phyloP scores from a whole-genome alignment of 805 yeast genomes.

The Candida nemodendra region DNA sequence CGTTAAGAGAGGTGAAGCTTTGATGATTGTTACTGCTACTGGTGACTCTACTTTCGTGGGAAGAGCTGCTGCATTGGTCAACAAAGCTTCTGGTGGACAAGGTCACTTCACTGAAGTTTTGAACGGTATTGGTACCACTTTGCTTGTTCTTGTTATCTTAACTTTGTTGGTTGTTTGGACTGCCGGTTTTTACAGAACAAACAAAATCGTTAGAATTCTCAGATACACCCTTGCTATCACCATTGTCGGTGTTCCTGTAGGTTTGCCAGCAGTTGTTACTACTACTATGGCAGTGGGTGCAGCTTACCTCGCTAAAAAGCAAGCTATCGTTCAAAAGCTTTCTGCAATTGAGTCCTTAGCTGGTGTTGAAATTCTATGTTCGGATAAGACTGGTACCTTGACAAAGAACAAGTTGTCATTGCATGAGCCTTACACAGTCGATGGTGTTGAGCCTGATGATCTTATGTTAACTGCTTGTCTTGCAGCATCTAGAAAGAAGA shows the following conservation, averaged over 20 bases:
- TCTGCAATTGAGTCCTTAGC: conserved; percentile 97
- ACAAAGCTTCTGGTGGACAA: conserved; percentile 87
- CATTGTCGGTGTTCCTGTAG: conserved; percentile 97
- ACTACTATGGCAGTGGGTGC: conserved; percentile 99
- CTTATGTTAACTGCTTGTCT: conserved; percentile 96
- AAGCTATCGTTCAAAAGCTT: conserved; percentile 94
- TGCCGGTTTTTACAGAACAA: conserved; percentile 92
- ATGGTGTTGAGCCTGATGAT: conserved; percentile 94
- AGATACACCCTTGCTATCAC: conserved; percentile 94
- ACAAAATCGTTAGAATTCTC: conserved; percentile 80
- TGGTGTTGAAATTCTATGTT: conserved; percentile 96
- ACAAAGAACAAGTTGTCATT: conserved; percentile 95
- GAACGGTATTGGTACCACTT: conserved; percentile 94
- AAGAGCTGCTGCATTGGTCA: conserved; percentile 94
- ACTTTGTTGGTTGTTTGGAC: conserved; percentile 89
- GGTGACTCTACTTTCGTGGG: conserved; percentile 96
- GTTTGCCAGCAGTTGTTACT: conserved; percentile 98
- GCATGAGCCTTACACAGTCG: conserved; percentile 97
- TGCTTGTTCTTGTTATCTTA: conserved; percentile 82
- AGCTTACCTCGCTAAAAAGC: conserved; percentile 95
- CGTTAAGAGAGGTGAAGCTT: conserved; percentile 93
- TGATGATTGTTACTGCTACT: conserved; percentile 90
- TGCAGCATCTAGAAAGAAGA: conserved; percentile 97
- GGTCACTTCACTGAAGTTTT: conserved; percentile 98
- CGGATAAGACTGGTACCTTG: conserved; percentile 97